A percentile compares a stretch with the other conserved stretches of the same genome.
Conservation (phyloP, 768 basidiomycete genomes). For the Termitomyces sp. region DNA sequence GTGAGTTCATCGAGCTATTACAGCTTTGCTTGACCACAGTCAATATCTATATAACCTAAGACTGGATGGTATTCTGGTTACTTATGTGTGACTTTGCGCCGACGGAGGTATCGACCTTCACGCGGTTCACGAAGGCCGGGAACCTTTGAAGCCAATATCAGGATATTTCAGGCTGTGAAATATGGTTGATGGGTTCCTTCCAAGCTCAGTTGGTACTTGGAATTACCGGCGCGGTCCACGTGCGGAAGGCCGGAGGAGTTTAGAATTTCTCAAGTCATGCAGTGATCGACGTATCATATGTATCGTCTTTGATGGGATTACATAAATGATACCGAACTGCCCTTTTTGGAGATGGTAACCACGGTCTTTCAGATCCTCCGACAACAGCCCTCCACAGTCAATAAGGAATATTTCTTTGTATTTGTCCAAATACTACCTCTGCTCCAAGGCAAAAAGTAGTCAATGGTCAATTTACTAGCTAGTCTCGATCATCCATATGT, state of each 20-base stretch:
- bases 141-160: no score
- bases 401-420: background rate
- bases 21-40: background rate
- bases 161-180: no score
- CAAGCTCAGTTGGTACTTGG: no score
- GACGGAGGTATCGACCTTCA: no score
- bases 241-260: no score
- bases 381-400: conserved; percentile 6
- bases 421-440: background rate
- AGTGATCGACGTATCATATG: no score
- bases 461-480: background rate
- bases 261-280: no score
- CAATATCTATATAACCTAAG: background rate
- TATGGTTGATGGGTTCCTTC: no score
- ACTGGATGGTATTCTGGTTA: no score
- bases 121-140: no score
- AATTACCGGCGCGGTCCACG: no score
- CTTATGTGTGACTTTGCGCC: no score
- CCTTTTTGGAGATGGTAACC: conserved; percentile 19
- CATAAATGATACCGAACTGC: conserved; percentile 1
- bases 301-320: background rate
- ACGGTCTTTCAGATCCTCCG: conserved; percentile 30
- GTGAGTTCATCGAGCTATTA: background rate
- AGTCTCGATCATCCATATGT: background rate
- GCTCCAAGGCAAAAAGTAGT: background rate